Conservation (phyloP, 169 alveolate species). For the Cryptosporidium viatorum region DNA sequence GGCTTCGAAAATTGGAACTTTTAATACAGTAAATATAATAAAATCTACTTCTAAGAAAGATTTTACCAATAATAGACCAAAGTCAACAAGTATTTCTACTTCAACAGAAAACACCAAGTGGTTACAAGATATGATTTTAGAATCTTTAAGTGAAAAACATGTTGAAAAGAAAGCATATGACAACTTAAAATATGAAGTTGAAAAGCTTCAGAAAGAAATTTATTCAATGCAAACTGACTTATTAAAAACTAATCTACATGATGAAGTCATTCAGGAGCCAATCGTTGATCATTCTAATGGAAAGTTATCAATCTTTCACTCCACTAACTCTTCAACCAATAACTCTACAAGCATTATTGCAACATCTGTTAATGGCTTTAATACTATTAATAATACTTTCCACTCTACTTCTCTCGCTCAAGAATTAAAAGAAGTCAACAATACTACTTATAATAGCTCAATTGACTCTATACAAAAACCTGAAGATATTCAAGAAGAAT, state of each 20-base stretch:
- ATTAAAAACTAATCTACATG: not conserved
- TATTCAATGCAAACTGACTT: conserved; percentile 70
- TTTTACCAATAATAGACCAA: conserved; percentile 8
- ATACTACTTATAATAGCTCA: not conserved
- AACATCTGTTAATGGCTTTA: not conserved
- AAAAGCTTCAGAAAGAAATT: conserved; percentile 64
- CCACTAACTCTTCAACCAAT: conserved; percentile 7
- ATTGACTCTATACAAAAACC: not conserved
- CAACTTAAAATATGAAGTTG: conserved; percentile 45
- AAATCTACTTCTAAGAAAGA: not conserved
- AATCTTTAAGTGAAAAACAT: conserved; percentile 48
- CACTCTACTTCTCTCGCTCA: conserved; percentile 49
- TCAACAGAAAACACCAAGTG: conserved; percentile 28
- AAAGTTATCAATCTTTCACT: not conserved
- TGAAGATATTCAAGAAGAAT: not conserved
- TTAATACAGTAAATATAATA: conserved; percentile 55
- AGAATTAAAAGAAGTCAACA: conserved; percentile 33
- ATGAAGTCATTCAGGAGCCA: not conserved
- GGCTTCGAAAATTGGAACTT: conserved; percentile 44
- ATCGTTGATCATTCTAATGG: conserved; percentile 8
- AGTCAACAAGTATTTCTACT: conserved; percentile 32
- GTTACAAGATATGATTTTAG: conserved; percentile 28
- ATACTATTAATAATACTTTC: not conserved
- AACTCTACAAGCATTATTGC: not conserved
- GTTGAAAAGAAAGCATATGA: conserved; percentile 48